Percentiles rank a stretch among this genome's conserved stretches.
phyloP scores from a whole-genome alignment of 2,329 filamentous ascomycete species.

The Fusarium sp. region DNA sequence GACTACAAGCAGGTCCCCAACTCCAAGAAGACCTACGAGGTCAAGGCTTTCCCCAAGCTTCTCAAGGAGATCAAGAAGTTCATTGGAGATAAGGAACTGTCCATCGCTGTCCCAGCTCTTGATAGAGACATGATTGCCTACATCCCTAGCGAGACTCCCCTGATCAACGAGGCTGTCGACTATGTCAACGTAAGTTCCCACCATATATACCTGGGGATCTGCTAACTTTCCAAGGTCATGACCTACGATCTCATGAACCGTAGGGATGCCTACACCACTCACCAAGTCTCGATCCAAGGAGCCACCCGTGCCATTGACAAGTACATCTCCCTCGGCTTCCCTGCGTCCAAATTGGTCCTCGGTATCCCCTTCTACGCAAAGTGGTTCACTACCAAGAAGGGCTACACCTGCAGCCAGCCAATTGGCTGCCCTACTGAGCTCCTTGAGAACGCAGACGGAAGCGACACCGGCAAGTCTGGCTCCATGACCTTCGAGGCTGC shows the following conservation, averaged over 20 bases:
- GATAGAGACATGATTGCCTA: constrained; percentile 77
- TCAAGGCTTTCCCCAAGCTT: constrained; percentile 72
- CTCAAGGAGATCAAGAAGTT: constrained; percentile 69
- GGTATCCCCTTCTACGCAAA: constrained; percentile 79
- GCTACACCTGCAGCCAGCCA: constrained; percentile 60
- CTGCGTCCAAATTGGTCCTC: constrained; percentile 69
- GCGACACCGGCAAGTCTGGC: constrained; percentile 66
- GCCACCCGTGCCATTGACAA: constrained; percentile 68
- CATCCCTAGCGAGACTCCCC: constrained; percentile 66
- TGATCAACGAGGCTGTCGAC: constrained; percentile 72
- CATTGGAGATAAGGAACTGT: constrained; percentile 72
- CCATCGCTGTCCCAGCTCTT: constrained; percentile 75
- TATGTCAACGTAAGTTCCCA: constrained; percentile 67
- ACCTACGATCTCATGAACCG: constrained; percentile 81
- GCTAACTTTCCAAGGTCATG: constrained; percentile 64
- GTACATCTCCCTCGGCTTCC: constrained; percentile 70
- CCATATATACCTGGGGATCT: accelerated
- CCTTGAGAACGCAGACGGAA: constrained; percentile 70
- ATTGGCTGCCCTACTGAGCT: constrained; percentile 70
- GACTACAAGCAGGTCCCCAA: constrained; percentile 76
- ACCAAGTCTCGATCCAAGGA: constrained; percentile 71
- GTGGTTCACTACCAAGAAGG: constrained; percentile 70
- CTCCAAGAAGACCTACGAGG: constrained; percentile 68
- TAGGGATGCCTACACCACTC: constrained; percentile 73
- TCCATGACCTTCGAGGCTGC: constrained; percentile 56